Percentiles rank a stretch among this genome's conserved stretches.
Evolutionary conservation across 305 asterid species (phyloP).

Genomic region (Fraxinus floribunda): DNA sequence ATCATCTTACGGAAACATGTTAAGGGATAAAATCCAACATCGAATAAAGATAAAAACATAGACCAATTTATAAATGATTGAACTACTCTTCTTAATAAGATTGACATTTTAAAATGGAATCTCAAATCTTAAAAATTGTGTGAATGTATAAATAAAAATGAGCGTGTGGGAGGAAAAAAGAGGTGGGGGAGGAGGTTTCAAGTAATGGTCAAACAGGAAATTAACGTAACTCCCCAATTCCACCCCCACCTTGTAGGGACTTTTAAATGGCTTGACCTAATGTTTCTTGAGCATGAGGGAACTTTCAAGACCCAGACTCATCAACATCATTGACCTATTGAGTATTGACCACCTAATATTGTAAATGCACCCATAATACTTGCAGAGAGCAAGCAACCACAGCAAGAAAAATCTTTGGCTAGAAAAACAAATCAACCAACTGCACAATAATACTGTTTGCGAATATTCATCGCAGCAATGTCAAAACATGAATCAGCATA

Average conservation of each 20-base stretch:
- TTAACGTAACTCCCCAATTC: background rate
- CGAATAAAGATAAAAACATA: too few species aligned
- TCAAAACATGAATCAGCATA: slow-evolving; percentile 9
- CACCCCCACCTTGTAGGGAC: background rate
- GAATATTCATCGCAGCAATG: background rate
- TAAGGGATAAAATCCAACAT: too few species aligned
- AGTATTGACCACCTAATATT: background rate
- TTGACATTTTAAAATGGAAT: too few species aligned
- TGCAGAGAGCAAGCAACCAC: background rate
- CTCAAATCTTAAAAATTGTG: too few species aligned
- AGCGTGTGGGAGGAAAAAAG: too few species aligned
- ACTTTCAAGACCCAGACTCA: background rate
- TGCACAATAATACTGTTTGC: background rate
- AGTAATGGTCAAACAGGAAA: too few species aligned
- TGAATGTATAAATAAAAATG: too few species aligned
- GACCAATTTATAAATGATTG: too few species aligned
- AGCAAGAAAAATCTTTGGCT: background rate
- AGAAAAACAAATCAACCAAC: background rate
- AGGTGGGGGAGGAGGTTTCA: too few species aligned
- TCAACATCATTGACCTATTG: background rate
- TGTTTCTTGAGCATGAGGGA: background rate
- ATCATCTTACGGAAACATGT: too few species aligned
- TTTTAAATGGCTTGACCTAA: background rate
- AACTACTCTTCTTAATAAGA: too few species aligned
- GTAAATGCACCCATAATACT: background rate